Conservation (phyloP, 2,329 filamentous ascomycete genomes). For the Pseudogymnoascus sp. region DNA sequence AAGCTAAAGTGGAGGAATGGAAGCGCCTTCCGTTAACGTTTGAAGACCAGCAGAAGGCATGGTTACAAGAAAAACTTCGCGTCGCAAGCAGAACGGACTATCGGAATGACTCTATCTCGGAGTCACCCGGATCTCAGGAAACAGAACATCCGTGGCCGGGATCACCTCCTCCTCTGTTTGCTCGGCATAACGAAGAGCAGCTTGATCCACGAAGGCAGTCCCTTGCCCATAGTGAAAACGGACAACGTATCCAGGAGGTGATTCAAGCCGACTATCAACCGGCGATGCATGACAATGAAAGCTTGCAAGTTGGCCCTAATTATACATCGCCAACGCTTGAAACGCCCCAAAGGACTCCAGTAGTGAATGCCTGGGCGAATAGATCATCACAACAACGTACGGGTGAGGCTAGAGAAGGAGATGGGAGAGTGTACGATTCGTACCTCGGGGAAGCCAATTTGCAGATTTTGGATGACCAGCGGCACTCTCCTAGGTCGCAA, state of each 20-base stretch:
- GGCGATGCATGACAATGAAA: background rate
- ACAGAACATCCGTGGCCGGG: background rate
- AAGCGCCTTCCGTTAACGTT: background rate
- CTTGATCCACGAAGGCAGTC: background rate
- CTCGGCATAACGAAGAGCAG: background rate
- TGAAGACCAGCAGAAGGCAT: background rate
- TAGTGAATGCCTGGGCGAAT: background rate
- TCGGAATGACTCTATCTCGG: background rate
- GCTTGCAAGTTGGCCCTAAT: background rate
- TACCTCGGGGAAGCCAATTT: background rate
- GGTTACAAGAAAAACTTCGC: background rate
- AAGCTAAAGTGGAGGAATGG: constrained; percentile 3
- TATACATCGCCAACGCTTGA: background rate
- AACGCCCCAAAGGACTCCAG: background rate
- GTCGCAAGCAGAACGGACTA: background rate
- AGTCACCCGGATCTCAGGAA: background rate
- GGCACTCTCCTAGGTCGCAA: background rate
- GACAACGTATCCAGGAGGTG: background rate
- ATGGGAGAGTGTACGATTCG: background rate
- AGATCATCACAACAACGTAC: background rate
- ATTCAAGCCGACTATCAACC: background rate
- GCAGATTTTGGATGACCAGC: background rate
- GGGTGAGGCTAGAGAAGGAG: background rate
- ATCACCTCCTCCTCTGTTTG: background rate
- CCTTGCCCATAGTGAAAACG: background rate